Conservation (phyloP, 805 yeast genomes). For the Saccharomycopsis lassenensis region DNA sequence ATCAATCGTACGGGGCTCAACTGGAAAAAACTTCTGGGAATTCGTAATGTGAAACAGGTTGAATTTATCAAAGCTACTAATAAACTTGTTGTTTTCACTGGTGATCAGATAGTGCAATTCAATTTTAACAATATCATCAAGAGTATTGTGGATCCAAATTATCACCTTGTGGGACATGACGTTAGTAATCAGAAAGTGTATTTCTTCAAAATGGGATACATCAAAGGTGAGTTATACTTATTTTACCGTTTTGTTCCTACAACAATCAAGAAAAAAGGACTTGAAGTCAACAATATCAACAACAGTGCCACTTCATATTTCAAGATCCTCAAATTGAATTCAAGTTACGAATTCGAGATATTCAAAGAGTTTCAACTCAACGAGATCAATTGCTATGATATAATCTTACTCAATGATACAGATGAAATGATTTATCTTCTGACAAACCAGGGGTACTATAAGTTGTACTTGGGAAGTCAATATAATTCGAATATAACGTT, state of each 20-base stretch:
- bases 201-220: conserved; percentile 15
- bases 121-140: conserved; percentile 17
- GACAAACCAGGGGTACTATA: conserved; percentile 15
- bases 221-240: conserved; percentile 12
- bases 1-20: conserved; percentile 17
- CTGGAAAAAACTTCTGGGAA: conserved; percentile 18
- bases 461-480: conserved; percentile 3
- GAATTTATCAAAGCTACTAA: conserved; percentile 8
- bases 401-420: conserved; percentile 11
- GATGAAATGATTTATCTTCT: conserved; percentile 13
- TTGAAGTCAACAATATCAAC: conserved; percentile 13
- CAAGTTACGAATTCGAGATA: conserved; percentile 8
- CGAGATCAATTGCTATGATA: conserved; percentile 16
- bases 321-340: conserved; percentile 12
- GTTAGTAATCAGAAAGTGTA: conserved; percentile 17
- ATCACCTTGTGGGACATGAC: conserved; percentile 18
- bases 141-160: conserved; percentile 15
- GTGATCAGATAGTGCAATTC: conserved; percentile 17
- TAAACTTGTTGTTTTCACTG: conserved; percentile 15
- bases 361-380: conserved; percentile 12
- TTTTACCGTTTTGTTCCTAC: conserved; percentile 15
- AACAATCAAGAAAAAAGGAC: conserved; percentile 15
- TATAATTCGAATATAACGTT: not conserved
- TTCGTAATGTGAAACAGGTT: conserved; percentile 16
- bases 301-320: conserved; percentile 8